Conservation (phyloP, 2,329 filamentous ascomycete species). For the Diaporthe vaccinii region DNA sequence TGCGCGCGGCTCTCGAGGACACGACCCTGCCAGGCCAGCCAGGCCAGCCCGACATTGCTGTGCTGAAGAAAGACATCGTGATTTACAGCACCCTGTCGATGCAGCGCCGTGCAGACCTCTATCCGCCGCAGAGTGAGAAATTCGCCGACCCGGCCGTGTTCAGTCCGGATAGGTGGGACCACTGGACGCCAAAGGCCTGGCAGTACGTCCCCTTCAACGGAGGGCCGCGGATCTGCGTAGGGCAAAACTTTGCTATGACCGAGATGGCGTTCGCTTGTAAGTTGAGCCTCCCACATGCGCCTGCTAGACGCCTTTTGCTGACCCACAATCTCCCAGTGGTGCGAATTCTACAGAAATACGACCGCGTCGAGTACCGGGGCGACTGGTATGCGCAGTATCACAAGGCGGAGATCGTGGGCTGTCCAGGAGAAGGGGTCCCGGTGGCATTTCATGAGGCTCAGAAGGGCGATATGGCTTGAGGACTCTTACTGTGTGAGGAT, state of each 20-base stretch:
- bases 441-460: constrained; percentile 54
- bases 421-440: constrained; percentile 57
- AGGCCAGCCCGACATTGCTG: constrained; percentile 45
- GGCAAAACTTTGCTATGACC: constrained; percentile 71
- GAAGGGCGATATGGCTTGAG: constrained; percentile 44
- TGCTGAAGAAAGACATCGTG: constrained; percentile 45
- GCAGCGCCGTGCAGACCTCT: constrained; percentile 49
- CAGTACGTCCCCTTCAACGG: constrained; percentile 56
- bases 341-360: constrained; percentile 72
- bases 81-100: constrained; percentile 47
- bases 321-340: constrained; percentile 52
- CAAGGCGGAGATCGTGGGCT: constrained; percentile 60
- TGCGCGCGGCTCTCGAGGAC: constrained; percentile 46
- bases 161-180: constrained; percentile 49
- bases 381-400: constrained; percentile 60
- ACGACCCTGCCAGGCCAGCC: constrained; percentile 44
- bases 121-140: constrained; percentile 44
- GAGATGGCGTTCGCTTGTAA: constrained; percentile 66
- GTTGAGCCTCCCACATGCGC: constrained; percentile 41
- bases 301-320: neutral
- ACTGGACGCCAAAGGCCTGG: constrained; percentile 49
- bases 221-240: constrained; percentile 63
- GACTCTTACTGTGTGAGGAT: neutral
- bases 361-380: constrained; percentile 63
- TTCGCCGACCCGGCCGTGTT: constrained; percentile 48